Conservation (phyloP, 148 eudicot species). For the Rhododendron williamsianum region DNA sequence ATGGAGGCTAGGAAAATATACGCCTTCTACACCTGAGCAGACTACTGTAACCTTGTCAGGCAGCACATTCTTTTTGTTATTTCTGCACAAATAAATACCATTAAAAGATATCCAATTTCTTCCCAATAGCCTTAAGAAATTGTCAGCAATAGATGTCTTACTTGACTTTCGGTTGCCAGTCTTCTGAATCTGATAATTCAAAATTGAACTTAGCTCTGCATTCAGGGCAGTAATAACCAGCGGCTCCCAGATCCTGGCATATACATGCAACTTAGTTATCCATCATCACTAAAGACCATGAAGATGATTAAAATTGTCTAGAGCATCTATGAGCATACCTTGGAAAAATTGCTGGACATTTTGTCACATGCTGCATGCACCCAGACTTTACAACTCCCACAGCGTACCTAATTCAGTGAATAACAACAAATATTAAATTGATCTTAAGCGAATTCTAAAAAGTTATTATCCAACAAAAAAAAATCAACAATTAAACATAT, state of each 20-base stretch:
- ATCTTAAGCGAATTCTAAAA: neutral
- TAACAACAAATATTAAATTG: conserved; percentile 5
- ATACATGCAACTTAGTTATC: conserved; percentile 10
- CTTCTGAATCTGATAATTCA: conserved; percentile 76
- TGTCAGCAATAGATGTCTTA: conserved; percentile 22
- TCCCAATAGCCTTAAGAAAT: conserved; percentile 1
- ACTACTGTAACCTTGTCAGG: conserved; percentile 73
- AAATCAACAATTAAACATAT: neutral
- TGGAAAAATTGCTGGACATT: conserved; percentile 60
- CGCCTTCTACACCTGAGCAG: conserved; percentile 68
- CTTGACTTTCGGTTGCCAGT: conserved; percentile 44
- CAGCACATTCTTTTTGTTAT: conserved; percentile 36
- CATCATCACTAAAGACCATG: neutral
- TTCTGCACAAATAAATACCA: conserved; percentile 29
- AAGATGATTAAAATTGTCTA: neutral
- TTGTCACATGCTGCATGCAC: conserved; percentile 76
- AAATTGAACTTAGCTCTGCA: conserved; percentile 76
- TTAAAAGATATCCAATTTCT: conserved; percentile 5
- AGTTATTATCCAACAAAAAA: neutral
- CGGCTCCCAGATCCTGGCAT: conserved; percentile 53
- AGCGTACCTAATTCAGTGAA: conserved; percentile 44
- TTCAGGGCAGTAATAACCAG: conserved; percentile 75
- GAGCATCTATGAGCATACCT: conserved; percentile 28
- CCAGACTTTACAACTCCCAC: conserved; percentile 80
- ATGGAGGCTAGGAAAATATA: conserved; percentile 72